phyloP scores from a whole-genome alignment of 169 alveolate species.

The Eimeria brunetti region DNA sequence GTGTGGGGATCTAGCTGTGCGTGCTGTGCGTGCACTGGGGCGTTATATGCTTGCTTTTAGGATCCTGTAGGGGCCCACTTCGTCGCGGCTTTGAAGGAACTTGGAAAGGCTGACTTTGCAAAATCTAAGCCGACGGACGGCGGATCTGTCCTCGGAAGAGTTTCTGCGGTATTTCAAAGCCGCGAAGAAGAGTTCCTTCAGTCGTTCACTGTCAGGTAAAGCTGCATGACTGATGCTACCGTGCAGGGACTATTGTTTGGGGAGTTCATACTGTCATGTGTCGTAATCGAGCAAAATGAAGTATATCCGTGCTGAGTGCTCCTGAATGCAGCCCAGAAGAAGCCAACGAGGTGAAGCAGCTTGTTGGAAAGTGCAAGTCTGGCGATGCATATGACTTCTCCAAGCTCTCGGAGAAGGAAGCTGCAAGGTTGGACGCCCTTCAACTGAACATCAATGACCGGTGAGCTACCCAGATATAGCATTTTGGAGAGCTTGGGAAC shows the following conservation, averaged over 20 bases:
- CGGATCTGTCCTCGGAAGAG: slow-evolving; percentile 74
- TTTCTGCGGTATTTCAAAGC: slow-evolving; percentile 81
- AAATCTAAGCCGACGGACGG: slow-evolving; percentile 1
- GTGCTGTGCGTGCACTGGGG: not conserved
- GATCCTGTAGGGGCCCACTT: slow-evolving; percentile 83
- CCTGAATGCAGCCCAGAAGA: slow-evolving; percentile 62
- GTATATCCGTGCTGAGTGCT: not conserved
- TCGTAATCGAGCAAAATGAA: not conserved
- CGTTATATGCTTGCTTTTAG: not conserved
- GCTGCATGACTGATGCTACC: not conserved
- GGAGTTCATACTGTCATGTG: not conserved
- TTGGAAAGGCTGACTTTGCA: slow-evolving; percentile 49
- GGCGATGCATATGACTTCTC: slow-evolving; percentile 59
- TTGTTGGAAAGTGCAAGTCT: slow-evolving; percentile 67
- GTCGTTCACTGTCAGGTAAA: slow-evolving; percentile 80
- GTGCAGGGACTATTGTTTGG: not conserved
- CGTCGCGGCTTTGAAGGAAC: slow-evolving; percentile 74
- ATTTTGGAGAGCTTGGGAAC: not conserved
- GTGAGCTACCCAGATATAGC: not conserved
- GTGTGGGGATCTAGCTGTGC: not conserved
- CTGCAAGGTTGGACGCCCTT: slow-evolving; percentile 32
- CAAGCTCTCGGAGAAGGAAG: slow-evolving; percentile 62
- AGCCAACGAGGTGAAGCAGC: slow-evolving; percentile 57
- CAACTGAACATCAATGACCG: slow-evolving; percentile 5
- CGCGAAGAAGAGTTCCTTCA: slow-evolving; percentile 79